Evolutionary conservation across 768 basidiomycete genomes (phyloP).

Genomic region (Jaapia argillacea): DNA sequence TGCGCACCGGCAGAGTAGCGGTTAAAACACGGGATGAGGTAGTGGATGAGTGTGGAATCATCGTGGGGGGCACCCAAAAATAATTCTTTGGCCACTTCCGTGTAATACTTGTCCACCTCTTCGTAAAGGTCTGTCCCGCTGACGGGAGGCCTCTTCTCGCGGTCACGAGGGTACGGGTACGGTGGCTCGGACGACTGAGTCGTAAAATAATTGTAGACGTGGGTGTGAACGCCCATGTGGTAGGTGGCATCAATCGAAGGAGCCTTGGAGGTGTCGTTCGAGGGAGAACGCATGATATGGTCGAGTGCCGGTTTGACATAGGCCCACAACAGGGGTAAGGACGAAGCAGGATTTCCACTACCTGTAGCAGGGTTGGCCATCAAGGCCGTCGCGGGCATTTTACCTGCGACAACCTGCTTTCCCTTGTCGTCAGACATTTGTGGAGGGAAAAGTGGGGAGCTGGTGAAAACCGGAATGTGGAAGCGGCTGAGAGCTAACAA

Average conservation of each 20-base stretch:
- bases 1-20: conserved; percentile 61
- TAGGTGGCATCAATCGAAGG: conserved; percentile 64
- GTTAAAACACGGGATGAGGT: conserved; percentile 61
- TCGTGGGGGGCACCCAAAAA: conserved; percentile 55
- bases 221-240: conserved; percentile 71
- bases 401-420: too few relatives aligned
- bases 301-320: conserved; percentile 69
- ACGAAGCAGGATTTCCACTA: conserved; percentile 67
- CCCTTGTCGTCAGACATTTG: conserved; percentile 22
- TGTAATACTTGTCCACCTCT: conserved; percentile 63
- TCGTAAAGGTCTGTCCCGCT: conserved; percentile 65
- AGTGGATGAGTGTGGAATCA: conserved; percentile 55
- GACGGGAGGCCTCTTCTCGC: conserved; percentile 26
- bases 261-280: conserved; percentile 47
- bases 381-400: conserved; percentile 17
- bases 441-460: background rate
- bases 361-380: conserved; percentile 47
- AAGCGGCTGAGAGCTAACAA: background rate
- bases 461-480: background rate
- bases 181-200: conserved; percentile 9
- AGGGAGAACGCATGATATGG: conserved; percentile 65
- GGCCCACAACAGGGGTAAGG: conserved; percentile 62
- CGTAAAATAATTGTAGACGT: conserved; percentile 73
- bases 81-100: conserved; percentile 49
- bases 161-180: conserved; percentile 11